Percentiles rank a stretch among this genome's conserved stretches.
Evolutionary conservation across 73 alveolate genomes (phyloP).

Genomic region (Stentor coeruleus): DNA sequence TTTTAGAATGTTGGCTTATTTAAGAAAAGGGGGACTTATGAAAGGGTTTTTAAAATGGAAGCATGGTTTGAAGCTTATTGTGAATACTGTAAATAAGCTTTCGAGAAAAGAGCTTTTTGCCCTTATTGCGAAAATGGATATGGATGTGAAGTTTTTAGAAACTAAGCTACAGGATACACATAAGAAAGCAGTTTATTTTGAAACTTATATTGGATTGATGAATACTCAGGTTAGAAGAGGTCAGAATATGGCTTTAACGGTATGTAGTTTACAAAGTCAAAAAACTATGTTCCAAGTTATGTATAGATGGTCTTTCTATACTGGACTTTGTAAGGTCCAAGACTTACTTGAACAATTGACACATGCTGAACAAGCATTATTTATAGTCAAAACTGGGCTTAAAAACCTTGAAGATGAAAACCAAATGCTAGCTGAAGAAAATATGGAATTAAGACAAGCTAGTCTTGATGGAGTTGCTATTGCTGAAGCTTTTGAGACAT

Average conservation of each 20-base stretch:
- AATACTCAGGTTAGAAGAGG: constrained; percentile 33
- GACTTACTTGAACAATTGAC: constrained; percentile 25
- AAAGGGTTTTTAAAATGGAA: constrained; percentile 49
- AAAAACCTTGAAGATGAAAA: constrained; percentile 36
- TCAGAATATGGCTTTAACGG: constrained; percentile 32
- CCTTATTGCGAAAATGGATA: constrained; percentile 32
- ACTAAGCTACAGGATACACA: constrained; percentile 35
- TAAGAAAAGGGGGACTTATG: constrained; percentile 32
- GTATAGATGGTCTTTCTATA: background rate
- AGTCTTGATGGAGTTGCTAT: constrained; percentile 67
- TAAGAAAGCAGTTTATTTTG: constrained; percentile 23
- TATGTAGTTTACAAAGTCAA: constrained; percentile 23
- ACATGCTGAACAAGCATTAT: constrained; percentile 26
- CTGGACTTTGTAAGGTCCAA: background rate
- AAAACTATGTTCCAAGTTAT: constrained; percentile 30
- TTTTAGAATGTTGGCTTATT: constrained; percentile 17
- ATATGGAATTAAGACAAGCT: constrained; percentile 64
- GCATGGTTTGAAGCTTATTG: background rate
- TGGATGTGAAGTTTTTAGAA: constrained; percentile 26
- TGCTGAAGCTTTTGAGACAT: constrained; percentile 66
- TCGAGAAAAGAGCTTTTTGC: constrained; percentile 29
- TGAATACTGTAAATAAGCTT: constrained; percentile 22
- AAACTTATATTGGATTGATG: constrained; percentile 27
- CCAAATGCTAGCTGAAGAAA: constrained; percentile 39
- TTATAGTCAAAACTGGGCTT: constrained; percentile 22